Conservation (phyloP, 352 stramenopile species). For the Phytophthora niederhauseri region DNA sequence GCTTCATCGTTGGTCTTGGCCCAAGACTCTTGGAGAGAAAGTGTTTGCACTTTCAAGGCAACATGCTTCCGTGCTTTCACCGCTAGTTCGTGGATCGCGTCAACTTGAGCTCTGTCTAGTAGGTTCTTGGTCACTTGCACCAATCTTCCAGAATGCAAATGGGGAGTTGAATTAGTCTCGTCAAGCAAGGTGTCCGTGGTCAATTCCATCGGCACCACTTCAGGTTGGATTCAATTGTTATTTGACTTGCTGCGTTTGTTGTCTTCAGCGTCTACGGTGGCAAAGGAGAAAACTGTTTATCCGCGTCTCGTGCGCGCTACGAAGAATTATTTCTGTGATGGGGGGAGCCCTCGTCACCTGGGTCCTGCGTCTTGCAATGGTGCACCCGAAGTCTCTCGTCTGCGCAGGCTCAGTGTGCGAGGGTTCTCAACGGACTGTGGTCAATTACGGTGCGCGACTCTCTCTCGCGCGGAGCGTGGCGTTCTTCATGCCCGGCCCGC, state of each 20-base stretch:
- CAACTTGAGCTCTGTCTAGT: too few relatives aligned
- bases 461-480: neutral
- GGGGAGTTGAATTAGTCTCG: too few relatives aligned
- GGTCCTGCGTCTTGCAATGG: neutral
- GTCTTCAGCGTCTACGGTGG: slow-evolving; percentile 8
- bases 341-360: slow-evolving; percentile 4
- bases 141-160: too few relatives aligned
- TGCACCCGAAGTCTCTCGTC: slow-evolving; percentile 1
- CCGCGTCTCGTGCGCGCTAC: slow-evolving; percentile 5
- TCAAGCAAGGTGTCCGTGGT: neutral
- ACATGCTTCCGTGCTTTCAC: too few relatives aligned
- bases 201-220: slow-evolving; percentile 17
- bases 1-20: too few relatives aligned
- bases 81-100: too few relatives aligned
- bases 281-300: slow-evolving; percentile 16
- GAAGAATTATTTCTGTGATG: slow-evolving; percentile 7
- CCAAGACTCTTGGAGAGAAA: too few relatives aligned
- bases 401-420: neutral
- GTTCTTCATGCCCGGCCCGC: slow-evolving; percentile 29
- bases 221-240: slow-evolving; percentile 18
- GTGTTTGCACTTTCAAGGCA: too few relatives aligned
- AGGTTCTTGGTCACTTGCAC: too few relatives aligned
- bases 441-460: neutral
- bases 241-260: slow-evolving; percentile 10
- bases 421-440: slow-evolving; percentile 2